phyloP scores from a whole-genome alignment of 2,329 filamentous ascomycete genomes.

The Ascochyta pisi region DNA sequence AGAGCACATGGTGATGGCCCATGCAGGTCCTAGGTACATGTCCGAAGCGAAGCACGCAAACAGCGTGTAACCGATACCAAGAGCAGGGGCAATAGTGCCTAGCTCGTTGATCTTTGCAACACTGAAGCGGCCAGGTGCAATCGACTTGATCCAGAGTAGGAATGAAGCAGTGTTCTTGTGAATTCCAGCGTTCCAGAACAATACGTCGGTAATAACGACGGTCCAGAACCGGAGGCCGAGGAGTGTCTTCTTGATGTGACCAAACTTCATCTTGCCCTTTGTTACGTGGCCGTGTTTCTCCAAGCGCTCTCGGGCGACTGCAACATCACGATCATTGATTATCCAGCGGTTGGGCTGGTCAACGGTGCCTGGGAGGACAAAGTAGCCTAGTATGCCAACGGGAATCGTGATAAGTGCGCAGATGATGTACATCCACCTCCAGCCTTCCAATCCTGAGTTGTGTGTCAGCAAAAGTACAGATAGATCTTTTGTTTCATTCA shows the following conservation, averaged over 20 bases:
- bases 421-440: conserved; percentile 41
- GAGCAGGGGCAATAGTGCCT: conserved; percentile 57
- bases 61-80: conserved; percentile 63
- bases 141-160: conserved; percentile 63
- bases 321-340: conserved; percentile 55
- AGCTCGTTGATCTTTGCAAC: conserved; percentile 57
- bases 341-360: conserved; percentile 57
- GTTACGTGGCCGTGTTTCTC: conserved; percentile 50
- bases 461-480: not conserved
- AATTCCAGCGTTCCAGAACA: conserved; percentile 63
- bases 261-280: conserved; percentile 10
- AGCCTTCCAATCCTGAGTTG: conserved; percentile 14
- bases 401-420: conserved; percentile 60
- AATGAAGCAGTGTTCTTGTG: conserved; percentile 57
- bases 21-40: conserved; percentile 58
- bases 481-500: not conserved
- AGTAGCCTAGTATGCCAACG: conserved; percentile 57
- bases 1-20: conserved; percentile 60
- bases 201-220: conserved; percentile 56
- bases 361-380: conserved; percentile 59
- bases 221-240: conserved; percentile 58
- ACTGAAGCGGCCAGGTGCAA: conserved; percentile 52
- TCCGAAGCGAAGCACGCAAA: conserved; percentile 62
- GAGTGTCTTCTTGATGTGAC: conserved; percentile 11
- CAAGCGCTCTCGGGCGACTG: conserved; percentile 54